phyloP scores from a whole-genome alignment of 2,329 filamentous ascomycete genomes.

The Fusarium continuum region DNA sequence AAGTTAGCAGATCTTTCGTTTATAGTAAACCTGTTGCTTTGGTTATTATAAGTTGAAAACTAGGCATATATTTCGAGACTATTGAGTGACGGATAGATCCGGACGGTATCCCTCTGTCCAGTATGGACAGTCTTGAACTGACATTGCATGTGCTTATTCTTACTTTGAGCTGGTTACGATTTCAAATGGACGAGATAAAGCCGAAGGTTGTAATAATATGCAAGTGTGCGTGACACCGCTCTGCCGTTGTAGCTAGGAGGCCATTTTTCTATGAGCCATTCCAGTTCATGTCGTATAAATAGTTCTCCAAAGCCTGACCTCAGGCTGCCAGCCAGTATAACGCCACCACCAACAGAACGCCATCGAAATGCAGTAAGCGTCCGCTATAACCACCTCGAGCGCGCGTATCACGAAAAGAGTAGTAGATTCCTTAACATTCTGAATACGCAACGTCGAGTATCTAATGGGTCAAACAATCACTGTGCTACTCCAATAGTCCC shows the following conservation, averaged over 20 bases:
- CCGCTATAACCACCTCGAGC: not conserved
- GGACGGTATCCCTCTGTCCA: no score
- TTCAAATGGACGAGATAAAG: not conserved
- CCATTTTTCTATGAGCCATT: not conserved
- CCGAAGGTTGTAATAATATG: not conserved
- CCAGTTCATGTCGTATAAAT: slow-evolving; percentile 1
- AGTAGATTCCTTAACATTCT: not conserved
- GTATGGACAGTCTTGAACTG: no score
- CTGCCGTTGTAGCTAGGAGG: not conserved
- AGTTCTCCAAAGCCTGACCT: slow-evolving; percentile 14
- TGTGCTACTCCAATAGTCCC: slow-evolving; percentile 10
- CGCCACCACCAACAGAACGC: slow-evolving; percentile 23
- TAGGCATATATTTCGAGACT: no score
- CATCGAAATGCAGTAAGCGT: slow-evolving; percentile 4
- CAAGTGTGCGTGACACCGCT: not conserved
- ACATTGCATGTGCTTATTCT: no score
- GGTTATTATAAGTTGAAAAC: no score
- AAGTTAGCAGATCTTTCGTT: no score
- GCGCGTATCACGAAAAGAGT: slow-evolving; percentile 3
- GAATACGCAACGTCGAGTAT: not conserved
- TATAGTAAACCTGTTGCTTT: no score
- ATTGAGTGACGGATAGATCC: no score
- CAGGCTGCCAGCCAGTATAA: slow-evolving; percentile 14
- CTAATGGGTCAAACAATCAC: not conserved
- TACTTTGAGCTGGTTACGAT: not conserved